Evolutionary conservation across 2,329 filamentous ascomycete species (phyloP), one percentile per base, ranked within the genome.

Genomic region (Chaetomium sp.): DNA sequence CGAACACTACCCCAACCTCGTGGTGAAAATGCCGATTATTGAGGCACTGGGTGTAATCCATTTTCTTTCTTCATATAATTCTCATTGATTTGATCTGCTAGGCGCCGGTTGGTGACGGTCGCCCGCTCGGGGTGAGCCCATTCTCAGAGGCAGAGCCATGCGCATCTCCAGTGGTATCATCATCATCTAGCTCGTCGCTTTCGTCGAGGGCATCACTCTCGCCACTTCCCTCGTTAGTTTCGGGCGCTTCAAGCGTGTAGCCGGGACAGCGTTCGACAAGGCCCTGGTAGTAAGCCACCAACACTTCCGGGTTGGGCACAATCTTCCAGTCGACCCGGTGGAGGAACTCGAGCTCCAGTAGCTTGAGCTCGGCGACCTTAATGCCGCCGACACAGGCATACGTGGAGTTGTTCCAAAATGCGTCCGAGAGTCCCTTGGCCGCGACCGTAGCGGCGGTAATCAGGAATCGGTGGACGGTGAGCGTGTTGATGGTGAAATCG

Each of bases 331-430:
- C 89, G 34, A 99, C 87, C 52, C 89, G 80, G 67, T 91, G 90
- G 36, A 99, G 75, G 63, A 99, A 96, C 66, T 99, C 94, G 35
- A 99, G 79, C 70, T 99, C 94, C 8, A 99, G 76, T 55, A 96
- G 76, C 56, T 94, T 95, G 61, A 99, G 75, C 71, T 99, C 94
- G 49, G 87, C 85, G 40, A 96, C 79, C 62, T 89, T 91, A 49
- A 99, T 91, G 60, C 94, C 94, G 5, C 94, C 94, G 0, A 99
- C 91, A 54, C 90, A 81, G 40, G 94, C 91, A 69, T 99, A 99
- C 0, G 92, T 95, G 34, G 89, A 89, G 72, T 99, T 99, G 60
- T 95, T 97, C 91, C 94, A 96, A 70, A 99, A 99, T 35, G 88
- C 91, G 70, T 99, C 94, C 36, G 91, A 96, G 10, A 99, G 79